Evolutionary conservation across 495 filamentous ascomycete genomes (phyloP), one percentile per base, ranked within the genome.

Genomic region (Trichoderma virens): DNA sequence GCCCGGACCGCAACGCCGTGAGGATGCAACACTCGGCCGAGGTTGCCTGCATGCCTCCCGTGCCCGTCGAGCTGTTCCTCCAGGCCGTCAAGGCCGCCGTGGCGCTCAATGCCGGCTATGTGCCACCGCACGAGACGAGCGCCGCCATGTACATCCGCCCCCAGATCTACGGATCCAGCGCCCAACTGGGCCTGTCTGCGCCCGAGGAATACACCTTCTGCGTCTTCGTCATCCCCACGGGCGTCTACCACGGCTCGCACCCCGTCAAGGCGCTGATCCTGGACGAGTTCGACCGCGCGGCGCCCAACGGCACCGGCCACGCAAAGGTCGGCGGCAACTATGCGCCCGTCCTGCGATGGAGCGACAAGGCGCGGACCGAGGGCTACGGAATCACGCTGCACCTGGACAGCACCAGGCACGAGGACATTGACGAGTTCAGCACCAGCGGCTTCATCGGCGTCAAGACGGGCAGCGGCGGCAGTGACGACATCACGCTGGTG

Each of bases 101-200:
- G 11, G 84, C 85, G 0, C 79, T 89, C 65, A 97, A 97, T 70
- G 92, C 93, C 32, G 92, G 88, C 67, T 95, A 84, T 69, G 92
- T 97, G 0, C 92, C 92, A 0, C 92, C 92, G 0, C 85, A 91
- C 68, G 83, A 86, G 62, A 92, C 89, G 0, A 89, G 90, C 34
- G 92, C 92, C 0, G 88, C 90, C 13, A 88, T 97, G 87, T 97
- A 97, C 69, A 83, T 97, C 61, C 86, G 92, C 0, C 92, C 92
- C 16, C 73, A 96, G 64, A 75, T 95, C n/a, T 96, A 94, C 69
- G 92, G 92, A 2, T 88, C 84, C 4, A 85, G 82, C 16, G 88
- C 91, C 13, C 91, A 96, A 73, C 75, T 96, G 59, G 91, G 90
- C 0, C 75, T 97, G 23, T 88, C 77, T 65, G 89, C 92, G 32